A percentile compares a stretch with the other conserved stretches of the same genome.
Conservation (phyloP, 306 rosid genomes). For the Prunus mume region DNA sequence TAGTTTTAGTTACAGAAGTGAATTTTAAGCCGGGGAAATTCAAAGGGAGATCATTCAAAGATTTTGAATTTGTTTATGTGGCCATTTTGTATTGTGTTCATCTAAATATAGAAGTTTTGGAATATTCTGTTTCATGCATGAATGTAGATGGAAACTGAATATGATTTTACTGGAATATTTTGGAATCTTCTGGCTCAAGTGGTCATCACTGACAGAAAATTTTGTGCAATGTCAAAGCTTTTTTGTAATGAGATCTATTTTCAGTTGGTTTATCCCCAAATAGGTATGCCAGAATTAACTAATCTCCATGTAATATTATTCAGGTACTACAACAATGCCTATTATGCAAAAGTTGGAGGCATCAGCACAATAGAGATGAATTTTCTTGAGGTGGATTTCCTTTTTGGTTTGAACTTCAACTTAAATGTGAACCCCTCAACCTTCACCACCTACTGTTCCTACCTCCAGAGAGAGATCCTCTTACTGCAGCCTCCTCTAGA, state of each 20-base stretch:
- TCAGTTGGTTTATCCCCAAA: neutral
- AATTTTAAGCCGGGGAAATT: neutral
- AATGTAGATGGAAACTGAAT: neutral
- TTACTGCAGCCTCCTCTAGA: constrained; percentile 55
- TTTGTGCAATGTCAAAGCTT: neutral
- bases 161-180: neutral
- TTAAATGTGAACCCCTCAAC: constrained; percentile 77
- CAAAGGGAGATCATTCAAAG: too few relatives aligned
- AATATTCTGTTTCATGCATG: neutral
- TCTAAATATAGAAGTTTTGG: neutral
- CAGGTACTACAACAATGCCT: constrained; percentile 96
- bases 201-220: too few relatives aligned
- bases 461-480: constrained; percentile 78
- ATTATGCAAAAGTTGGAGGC: constrained; percentile 97
- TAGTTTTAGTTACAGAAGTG: neutral
- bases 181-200: too few relatives aligned
- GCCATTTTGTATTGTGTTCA: neutral
- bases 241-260: neutral
- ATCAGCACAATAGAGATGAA: constrained; percentile 89
- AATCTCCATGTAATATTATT: constrained; percentile 1
- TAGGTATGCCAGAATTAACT: neutral
- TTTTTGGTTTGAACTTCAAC: constrained; percentile 82
- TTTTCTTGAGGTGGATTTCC: constrained; percentile 84
- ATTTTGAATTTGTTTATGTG: neutral
- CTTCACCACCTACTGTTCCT: constrained; percentile 63